phyloP scores from a whole-genome alignment of 495 filamentous ascomycete species.

The Podospora anserina region DNA sequence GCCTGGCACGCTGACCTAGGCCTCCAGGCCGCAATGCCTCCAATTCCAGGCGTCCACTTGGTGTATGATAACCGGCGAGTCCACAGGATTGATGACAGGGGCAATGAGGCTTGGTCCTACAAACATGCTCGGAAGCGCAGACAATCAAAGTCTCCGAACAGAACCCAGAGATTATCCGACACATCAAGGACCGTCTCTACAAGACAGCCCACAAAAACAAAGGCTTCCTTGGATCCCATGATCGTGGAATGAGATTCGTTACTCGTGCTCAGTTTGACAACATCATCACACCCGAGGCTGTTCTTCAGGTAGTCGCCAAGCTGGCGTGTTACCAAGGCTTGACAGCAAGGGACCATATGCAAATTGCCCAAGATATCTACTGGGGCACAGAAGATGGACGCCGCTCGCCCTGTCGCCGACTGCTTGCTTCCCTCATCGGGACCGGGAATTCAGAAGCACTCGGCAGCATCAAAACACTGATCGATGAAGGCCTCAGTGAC shows the following conservation, averaged over 20 bases:
- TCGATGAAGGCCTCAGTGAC: not conserved
- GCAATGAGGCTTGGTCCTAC: no score
- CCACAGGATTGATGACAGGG: no score
- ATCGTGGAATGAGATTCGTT: not conserved
- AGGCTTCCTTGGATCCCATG: no score
- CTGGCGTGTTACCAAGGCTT: not conserved
- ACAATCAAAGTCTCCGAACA: no score
- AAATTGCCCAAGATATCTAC: conserved; percentile 9
- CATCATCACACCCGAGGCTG: conserved; percentile 3
- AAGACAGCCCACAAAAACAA: no score
- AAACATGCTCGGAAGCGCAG: no score
- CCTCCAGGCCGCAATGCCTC: no score
- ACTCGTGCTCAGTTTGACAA: not conserved
- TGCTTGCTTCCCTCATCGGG: not conserved
- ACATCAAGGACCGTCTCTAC: no score
- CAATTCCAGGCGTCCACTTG: no score
- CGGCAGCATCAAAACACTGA: not conserved
- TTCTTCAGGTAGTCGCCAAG: not conserved
- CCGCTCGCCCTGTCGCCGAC: not conserved
- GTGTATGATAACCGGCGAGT: no score
- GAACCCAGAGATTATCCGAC: no score
- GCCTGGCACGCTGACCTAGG: no score
- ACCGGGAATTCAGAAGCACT: not conserved
- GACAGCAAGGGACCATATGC: not conserved
- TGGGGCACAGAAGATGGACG: not conserved